These are phyloP conservation scores for Fusarium heterosporum DNA, from an alignment of 2,329 filamentous ascomycete genomes.

Conservation along the genomic window DNA sequence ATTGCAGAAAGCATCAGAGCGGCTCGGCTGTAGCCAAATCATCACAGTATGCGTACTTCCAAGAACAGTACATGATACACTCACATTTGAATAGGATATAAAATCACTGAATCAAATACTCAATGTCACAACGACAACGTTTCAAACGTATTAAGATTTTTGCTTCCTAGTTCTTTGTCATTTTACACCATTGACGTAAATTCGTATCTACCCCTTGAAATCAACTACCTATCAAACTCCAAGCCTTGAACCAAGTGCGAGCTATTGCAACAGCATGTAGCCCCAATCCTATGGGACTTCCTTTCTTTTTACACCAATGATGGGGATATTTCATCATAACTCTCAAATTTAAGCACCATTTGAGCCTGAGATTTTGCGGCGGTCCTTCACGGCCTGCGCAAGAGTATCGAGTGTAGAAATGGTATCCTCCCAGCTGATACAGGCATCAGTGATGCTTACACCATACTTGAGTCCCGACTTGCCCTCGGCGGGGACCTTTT, in stretches of 20 bases:
- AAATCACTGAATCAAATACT: slow-evolving; percentile 5
- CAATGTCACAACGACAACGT: not conserved
- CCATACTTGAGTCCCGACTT: slow-evolving; percentile 89
- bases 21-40: not conserved
- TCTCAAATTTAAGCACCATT: slow-evolving; percentile 36
- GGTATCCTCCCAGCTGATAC: slow-evolving; percentile 94
- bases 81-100: slow-evolving; percentile 1
- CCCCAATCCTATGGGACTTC: slow-evolving; percentile 7
- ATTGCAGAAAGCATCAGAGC: not conserved
- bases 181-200: slow-evolving; percentile 16
- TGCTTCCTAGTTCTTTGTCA: not conserved
- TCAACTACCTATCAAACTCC: slow-evolving; percentile 43
- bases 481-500: slow-evolving; percentile 91
- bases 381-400: slow-evolving; percentile 81
- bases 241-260: slow-evolving; percentile 35
- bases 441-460: slow-evolving; percentile 97
- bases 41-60: slow-evolving; percentile 33
- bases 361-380: slow-evolving; percentile 46
- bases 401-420: slow-evolving; percentile 80
- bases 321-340: not conserved
- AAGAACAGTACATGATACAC: slow-evolving; percentile 37
- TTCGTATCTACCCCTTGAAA: slow-evolving; percentile 44
- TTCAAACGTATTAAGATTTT: slow-evolving; percentile 2
- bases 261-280: slow-evolving; percentile 28
- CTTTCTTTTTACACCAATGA: slow-evolving; percentile 5